Evolutionary conservation across 306 rosid species (phyloP), one percentile per base, ranked within the genome.

Genomic region (Vicia faba): DNA sequence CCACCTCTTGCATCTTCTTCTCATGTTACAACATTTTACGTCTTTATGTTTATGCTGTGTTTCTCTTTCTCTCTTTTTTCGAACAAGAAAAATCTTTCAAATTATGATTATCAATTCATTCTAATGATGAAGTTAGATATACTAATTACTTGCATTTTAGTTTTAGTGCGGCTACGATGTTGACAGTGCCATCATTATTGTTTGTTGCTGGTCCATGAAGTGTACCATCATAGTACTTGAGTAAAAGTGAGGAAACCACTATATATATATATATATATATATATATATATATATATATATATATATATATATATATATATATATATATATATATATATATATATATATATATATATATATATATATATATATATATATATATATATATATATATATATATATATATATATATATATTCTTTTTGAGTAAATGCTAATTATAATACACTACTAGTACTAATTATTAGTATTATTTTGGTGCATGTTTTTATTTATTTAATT

Each of bases 191-290:
- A 53, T 45, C 61, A 50, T 81, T 45, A 64, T 81, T 50, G 64
- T 77, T 70, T 69, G 64, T 54, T 54, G 68, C 44, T 73, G 84
- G 71, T 66, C 79, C 79, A 54, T 35, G 11, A 29, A 59, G 50
- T 61, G 70, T 65, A 35, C 62, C 72, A 11, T 56, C 66, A 51
- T 79, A 54, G 75, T 76, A 38, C 41, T 77, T 29, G 81, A 79
- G 88, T 78, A 80, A 68, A 81, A 84, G 73, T 58, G 77, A 82
- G 76, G 87, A 71, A 67, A 75, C 33, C 66, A 48, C 65, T 40
- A 35, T 59, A 72, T 61, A 43, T 38, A 16, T 31, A 1, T 38
- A n/a, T n/a, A n/a, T 40, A 35, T 59, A 72, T 61, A 43, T 40
- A 35, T 59, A 72, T 61, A 43, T 40, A 35, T 59, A 72, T 61